A percentile compares a stretch with the other conserved stretches of the same genome.
These are phyloP conservation scores for Musa balbisiana DNA, from an alignment of 202 grass and related monocot genomes.

Conservation along the genomic window DNA sequence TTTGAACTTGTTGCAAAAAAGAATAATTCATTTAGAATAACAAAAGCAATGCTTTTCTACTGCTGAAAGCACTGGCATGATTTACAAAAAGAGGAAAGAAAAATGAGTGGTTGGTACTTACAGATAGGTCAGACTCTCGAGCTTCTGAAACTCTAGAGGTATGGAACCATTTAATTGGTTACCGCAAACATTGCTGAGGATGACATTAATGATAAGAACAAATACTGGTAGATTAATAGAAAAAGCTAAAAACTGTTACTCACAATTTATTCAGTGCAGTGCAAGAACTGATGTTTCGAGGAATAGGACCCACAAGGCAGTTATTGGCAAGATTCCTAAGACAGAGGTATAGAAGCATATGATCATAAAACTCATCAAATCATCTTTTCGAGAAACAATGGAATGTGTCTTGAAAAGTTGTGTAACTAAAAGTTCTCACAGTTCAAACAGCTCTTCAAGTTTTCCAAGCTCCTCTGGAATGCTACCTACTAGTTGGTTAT, in stretches of 20 bases:
- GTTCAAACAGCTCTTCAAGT: slow-evolving; percentile 91
- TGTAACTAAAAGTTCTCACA: slow-evolving; percentile 38
- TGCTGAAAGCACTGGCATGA: too few relatives aligned
- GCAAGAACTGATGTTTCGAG: slow-evolving; percentile 80
- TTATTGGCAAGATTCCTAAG: slow-evolving; percentile 93
- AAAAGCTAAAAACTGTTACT: slow-evolving; percentile 23
- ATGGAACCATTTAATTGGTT: slow-evolving; percentile 90
- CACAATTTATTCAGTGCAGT: slow-evolving; percentile 98
- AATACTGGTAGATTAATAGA: slow-evolving; percentile 12
- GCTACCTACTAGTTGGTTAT: slow-evolving; percentile 76
- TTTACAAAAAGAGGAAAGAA: background rate
- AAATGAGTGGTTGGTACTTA: slow-evolving; percentile 36
- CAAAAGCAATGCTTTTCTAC: too few relatives aligned
- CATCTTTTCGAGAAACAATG: background rate
- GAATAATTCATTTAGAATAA: too few relatives aligned
- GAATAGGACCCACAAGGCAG: slow-evolving; percentile 80
- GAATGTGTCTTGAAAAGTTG: background rate
- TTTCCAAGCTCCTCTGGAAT: slow-evolving; percentile 96
- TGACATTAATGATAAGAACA: background rate
- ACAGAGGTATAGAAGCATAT: background rate
- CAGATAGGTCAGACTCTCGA: slow-evolving; percentile 89
- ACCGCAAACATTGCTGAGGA: slow-evolving; percentile 81
- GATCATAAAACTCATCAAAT: background rate
- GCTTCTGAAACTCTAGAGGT: slow-evolving; percentile 60
- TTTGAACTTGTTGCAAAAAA: too few relatives aligned